Conservation (phyloP, 148 eudicot genomes). For the Camellia japonica region DNA sequence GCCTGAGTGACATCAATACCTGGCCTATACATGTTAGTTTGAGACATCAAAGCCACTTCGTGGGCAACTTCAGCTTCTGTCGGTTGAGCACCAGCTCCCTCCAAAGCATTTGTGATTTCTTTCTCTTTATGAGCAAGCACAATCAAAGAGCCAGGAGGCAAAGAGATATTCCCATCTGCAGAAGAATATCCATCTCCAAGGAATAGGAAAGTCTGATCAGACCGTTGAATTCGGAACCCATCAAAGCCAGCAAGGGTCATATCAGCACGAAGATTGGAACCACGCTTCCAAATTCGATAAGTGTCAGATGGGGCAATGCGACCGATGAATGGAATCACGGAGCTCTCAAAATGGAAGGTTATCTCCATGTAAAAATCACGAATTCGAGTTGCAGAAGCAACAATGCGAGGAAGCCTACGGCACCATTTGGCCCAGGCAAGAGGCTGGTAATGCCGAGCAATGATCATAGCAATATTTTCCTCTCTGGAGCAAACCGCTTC, state of each 20-base stretch:
- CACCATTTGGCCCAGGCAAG: constrained; percentile 99
- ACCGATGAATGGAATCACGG: constrained; percentile 85
- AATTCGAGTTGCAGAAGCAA: constrained; percentile 71
- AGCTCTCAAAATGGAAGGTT: constrained; percentile 92
- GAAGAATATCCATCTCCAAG: constrained; percentile 84
- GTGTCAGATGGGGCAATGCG: constrained; percentile 94
- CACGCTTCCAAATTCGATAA: constrained; percentile 91
- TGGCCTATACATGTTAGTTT: constrained; percentile 93
- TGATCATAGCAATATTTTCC: constrained; percentile 86
- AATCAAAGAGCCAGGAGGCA: constrained; percentile 79
- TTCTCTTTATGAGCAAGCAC: constrained; percentile 80
- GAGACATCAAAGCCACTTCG: constrained; percentile 82
- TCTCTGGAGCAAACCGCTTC: constrained; percentile 86
- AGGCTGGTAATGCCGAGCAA: constrained; percentile 79
- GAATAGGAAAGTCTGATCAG: constrained; percentile 85
- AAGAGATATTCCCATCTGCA: constrained; percentile 55
- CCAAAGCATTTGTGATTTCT: constrained; percentile 83
- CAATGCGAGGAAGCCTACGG: constrained; percentile 85
- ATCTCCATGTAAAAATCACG: constrained; percentile 96
- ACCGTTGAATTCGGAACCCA: constrained; percentile 87
- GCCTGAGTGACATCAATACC: constrained; percentile 97
- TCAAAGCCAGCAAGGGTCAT: constrained; percentile 97
- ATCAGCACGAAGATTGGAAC: constrained; percentile 89
- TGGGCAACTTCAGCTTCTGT: constrained; percentile 91
- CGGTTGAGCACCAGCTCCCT: constrained; percentile 87